Percentiles rank a stretch among this genome's conserved stretches.
phyloP scores from a whole-genome alignment of 805 yeast species.

The Jamesozyma jinghongensis region DNA sequence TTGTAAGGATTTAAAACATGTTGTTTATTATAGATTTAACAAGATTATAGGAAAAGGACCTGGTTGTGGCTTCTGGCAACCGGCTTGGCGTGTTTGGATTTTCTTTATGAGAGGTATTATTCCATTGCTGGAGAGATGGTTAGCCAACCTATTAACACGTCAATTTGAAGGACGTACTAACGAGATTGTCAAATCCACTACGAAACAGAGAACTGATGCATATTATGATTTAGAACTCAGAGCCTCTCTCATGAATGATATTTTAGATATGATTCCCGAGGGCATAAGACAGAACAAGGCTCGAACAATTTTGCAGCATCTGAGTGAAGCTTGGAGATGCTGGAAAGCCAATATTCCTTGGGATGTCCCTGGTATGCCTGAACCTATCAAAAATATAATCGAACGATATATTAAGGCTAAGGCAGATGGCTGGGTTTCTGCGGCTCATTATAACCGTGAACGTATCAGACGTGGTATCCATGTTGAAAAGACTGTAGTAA shows the following conservation, averaged over 20 bases:
- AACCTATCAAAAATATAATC: conserved; percentile 77
- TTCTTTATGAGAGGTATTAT: conserved; percentile 84
- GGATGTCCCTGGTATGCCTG: conserved; percentile 95
- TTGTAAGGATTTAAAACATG: conserved; percentile 90
- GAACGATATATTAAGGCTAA: conserved; percentile 87
- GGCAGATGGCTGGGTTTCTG: conserved; percentile 94
- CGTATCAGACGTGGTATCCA: conserved; percentile 82
- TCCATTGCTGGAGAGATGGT: conserved; percentile 90
- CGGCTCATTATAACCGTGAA: conserved; percentile 87
- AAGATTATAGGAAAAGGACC: conserved; percentile 91
- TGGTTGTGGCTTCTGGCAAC: conserved; percentile 99
- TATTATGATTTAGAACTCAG: conserved; percentile 88
- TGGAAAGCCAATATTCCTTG: conserved; percentile 99
- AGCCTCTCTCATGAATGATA: conserved; percentile 92
- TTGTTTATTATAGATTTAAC: conserved; percentile 79
- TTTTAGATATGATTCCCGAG: conserved; percentile 94
- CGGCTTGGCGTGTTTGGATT: conserved; percentile 96
- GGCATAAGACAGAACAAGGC: conserved; percentile 83
- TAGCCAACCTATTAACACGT: conserved; percentile 80
- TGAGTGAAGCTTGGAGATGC: conserved; percentile 98
- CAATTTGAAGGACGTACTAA: conserved; percentile 95
- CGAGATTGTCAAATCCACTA: conserved; percentile 85
- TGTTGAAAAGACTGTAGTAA: conserved; percentile 89
- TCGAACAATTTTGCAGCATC: conserved; percentile 79
- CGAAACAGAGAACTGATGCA: conserved; percentile 92